A percentile compares a stretch with the other conserved stretches of the same genome.
These are phyloP conservation scores for Tinospora cordifolia DNA, from an alignment of 164 flowering plant genomes.

Conservation along the genomic window DNA sequence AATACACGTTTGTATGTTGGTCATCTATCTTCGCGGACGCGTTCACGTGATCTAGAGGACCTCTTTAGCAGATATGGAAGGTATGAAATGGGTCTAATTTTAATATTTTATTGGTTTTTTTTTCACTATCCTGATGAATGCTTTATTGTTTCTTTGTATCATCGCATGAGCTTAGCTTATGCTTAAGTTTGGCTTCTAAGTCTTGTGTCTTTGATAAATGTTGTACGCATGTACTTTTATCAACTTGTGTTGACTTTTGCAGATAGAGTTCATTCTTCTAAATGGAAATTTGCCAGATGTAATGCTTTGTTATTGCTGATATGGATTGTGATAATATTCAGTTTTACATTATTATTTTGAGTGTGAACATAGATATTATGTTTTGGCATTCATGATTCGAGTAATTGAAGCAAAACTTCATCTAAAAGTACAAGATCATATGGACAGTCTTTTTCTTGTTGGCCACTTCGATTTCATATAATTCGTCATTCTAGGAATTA, in stretches of 20 bases:
- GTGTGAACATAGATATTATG: neutral
- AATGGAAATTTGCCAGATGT: neutral
- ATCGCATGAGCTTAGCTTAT: neutral
- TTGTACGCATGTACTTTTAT: neutral
- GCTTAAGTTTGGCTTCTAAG: neutral
- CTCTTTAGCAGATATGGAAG: constrained; percentile 71
- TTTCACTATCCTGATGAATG: neutral
- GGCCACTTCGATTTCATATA: neutral
- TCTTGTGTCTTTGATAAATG: neutral
- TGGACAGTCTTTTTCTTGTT: neutral
- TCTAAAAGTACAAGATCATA: neutral
- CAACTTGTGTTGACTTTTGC: neutral
- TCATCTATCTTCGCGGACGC: constrained; percentile 61
- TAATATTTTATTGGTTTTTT: neutral
- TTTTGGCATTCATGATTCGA: neutral
- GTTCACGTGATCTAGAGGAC: constrained; percentile 59
- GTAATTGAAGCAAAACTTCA: neutral
- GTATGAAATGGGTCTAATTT: constrained; percentile 22
- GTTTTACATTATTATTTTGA: neutral
- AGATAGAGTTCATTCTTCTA: neutral
- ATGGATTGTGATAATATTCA: neutral
- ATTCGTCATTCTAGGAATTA: constrained; percentile 3
- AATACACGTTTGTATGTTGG: constrained; percentile 72
- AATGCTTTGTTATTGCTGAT: neutral
- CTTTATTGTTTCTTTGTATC: neutral